Evolutionary conservation across 1,139 yeast species (phyloP).

Genomic region (Debaryomyces fabryi): DNA sequence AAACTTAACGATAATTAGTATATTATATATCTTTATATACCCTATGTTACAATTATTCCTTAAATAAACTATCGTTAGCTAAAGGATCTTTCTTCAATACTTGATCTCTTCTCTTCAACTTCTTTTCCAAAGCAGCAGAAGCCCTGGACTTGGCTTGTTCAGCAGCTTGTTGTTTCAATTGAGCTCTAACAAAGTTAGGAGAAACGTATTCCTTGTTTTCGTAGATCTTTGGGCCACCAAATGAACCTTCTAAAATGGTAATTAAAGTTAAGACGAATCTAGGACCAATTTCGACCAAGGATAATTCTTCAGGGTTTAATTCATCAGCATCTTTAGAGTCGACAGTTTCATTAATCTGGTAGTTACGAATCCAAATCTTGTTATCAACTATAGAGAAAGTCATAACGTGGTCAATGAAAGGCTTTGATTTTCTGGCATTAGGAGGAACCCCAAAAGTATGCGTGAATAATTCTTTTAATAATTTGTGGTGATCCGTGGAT

Average conservation of each 20-base stretch:
- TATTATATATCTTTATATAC: slow-evolving; percentile 2
- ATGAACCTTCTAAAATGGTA: slow-evolving; percentile 92
- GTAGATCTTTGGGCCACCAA: slow-evolving; percentile 96
- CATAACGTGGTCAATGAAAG: slow-evolving; percentile 93
- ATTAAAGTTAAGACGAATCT: slow-evolving; percentile 92
- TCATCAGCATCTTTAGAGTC: slow-evolving; percentile 51
- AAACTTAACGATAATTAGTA: not conserved
- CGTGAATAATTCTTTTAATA: slow-evolving; percentile 81
- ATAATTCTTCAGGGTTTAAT: slow-evolving; percentile 52
- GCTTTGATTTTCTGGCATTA: slow-evolving; percentile 89
- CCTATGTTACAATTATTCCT: slow-evolving; percentile 27
- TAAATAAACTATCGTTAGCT: slow-evolving; percentile 76
- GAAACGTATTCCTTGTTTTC: slow-evolving; percentile 96
- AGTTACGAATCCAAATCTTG: slow-evolving; percentile 94
- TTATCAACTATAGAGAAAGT: slow-evolving; percentile 91
- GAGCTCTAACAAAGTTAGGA: slow-evolving; percentile 94
- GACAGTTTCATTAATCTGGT: slow-evolving; percentile 81
- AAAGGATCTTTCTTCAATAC: slow-evolving; percentile 82
- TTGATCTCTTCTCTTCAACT: slow-evolving; percentile 73
- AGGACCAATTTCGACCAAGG: slow-evolving; percentile 95
- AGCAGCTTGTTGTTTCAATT: slow-evolving; percentile 78
- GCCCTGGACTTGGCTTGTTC: slow-evolving; percentile 76
- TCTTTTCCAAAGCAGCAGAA: slow-evolving; percentile 77
- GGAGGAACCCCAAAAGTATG: slow-evolving; percentile 98
- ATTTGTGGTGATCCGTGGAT: slow-evolving; percentile 59